These are phyloP conservation scores for Rhizoclosmatium sp. DNA, from an alignment of 192 early-diverging fungal species.

Conservation along the genomic window DNA sequence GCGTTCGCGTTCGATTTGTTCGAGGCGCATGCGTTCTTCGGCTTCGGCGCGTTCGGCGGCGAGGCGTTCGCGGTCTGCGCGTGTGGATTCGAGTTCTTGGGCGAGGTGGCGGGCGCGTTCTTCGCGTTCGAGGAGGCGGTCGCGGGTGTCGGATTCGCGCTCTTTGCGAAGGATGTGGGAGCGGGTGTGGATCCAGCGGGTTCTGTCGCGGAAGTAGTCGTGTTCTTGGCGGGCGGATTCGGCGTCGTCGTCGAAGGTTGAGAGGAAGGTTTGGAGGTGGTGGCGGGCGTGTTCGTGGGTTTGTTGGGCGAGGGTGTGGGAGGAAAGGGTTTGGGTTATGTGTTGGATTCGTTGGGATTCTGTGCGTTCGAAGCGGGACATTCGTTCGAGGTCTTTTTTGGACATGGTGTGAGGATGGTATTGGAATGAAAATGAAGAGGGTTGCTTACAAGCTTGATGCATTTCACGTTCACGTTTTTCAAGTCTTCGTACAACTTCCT, in stretches of 20 bases:
- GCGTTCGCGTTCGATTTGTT: constrained; percentile 61
- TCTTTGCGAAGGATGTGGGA: constrained; percentile 69
- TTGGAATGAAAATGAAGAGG: constrained; percentile 6
- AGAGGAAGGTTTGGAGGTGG: constrained; percentile 51
- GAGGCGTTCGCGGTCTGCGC: constrained; percentile 39
- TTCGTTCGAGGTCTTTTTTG: constrained; percentile 54
- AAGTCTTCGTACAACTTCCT: constrained; percentile 56
- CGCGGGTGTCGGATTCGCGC: constrained; percentile 72
- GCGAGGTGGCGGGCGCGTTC: constrained; percentile 52
- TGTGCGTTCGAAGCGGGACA: constrained; percentile 68
- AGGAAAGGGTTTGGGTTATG: constrained; percentile 40
- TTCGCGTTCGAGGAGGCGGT: constrained; percentile 60
- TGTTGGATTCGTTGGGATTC: constrained; percentile 51
- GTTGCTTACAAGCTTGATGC: constrained; percentile 50
- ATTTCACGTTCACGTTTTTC: constrained; percentile 53
- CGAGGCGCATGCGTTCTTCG: constrained; percentile 52
- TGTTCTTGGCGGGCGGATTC: constrained; percentile 67
- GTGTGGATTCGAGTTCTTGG: constrained; percentile 31
- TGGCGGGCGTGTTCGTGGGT: constrained; percentile 54
- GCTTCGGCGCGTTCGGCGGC: constrained; percentile 64
- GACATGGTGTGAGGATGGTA: background rate
- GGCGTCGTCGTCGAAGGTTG: constrained; percentile 78
- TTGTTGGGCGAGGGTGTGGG: constrained; percentile 57
- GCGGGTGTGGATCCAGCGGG: constrained; percentile 78
- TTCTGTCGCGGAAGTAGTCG: constrained; percentile 80